A percentile compares a stretch with the other conserved stretches of the same genome.
phyloP scores from a whole-genome alignment of 169 alveolate species.

The Plasmodium ovale region DNA sequence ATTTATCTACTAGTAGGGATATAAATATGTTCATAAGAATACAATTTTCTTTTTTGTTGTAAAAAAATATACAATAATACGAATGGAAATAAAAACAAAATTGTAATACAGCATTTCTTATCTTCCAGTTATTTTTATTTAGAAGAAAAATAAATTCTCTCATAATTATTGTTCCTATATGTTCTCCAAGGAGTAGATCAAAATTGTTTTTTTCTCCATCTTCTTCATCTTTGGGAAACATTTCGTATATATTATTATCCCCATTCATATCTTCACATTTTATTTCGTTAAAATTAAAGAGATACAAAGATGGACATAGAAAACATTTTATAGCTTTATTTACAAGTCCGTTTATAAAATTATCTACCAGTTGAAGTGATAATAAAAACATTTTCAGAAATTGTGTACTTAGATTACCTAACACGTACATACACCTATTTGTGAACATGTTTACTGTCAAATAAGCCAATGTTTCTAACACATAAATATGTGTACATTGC shows the following conservation, averaged over 20 bases:
- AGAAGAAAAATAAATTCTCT: conserved; percentile 10
- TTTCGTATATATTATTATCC: background rate
- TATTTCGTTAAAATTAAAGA: conserved; percentile 28
- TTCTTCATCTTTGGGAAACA: background rate
- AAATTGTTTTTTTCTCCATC: background rate
- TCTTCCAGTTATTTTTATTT: conserved; percentile 52
- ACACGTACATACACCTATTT: conserved; percentile 54
- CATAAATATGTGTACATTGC: conserved; percentile 45
- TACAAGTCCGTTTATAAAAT: conserved; percentile 42
- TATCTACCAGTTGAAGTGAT: conserved; percentile 37
- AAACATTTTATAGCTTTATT: conserved; percentile 62
- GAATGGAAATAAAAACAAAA: conserved; percentile 59
- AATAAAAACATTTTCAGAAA: conserved; percentile 68
- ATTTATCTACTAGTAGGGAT: conserved; percentile 63
- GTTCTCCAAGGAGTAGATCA: conserved; percentile 4
- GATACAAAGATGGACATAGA: conserved; percentile 67
- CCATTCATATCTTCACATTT: background rate
- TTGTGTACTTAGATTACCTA: conserved; percentile 43
- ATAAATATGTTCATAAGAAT: conserved; percentile 55
- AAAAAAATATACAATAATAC: conserved; percentile 51
- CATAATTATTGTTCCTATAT: conserved; percentile 24
- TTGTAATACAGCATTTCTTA: conserved; percentile 51
- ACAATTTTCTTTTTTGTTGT: conserved; percentile 37
- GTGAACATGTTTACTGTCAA: conserved; percentile 38
- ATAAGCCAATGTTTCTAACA: conserved; percentile 58